These are phyloP conservation scores for Hygrophila difformis DNA, from an alignment of 257 asterid species.

Conservation along the genomic window DNA sequence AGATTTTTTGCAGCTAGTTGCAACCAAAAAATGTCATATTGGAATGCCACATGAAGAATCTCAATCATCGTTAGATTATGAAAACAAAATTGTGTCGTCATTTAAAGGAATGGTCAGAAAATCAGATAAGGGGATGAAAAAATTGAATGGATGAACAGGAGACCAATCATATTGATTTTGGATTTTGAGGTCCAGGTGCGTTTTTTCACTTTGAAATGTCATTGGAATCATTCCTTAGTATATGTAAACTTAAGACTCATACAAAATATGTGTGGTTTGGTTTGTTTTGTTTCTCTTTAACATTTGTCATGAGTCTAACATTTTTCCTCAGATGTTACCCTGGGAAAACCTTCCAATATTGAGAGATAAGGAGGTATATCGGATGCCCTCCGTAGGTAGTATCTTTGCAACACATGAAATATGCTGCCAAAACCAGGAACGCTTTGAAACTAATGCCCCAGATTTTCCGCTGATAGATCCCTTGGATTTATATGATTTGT, in stretches of 20 bases:
- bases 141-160: slow-evolving; percentile 26
- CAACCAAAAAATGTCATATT: slow-evolving; percentile 58
- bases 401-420: slow-evolving; percentile 54
- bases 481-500: slow-evolving; percentile 67
- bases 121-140: slow-evolving; percentile 25
- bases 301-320: slow-evolving; percentile 4
- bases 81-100: slow-evolving; percentile 26
- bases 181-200: slow-evolving; percentile 87
- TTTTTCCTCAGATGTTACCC: slow-evolving; percentile 77
- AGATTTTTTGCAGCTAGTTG: slow-evolving; percentile 43
- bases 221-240: too few species aligned
- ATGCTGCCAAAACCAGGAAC: slow-evolving; percentile 33
- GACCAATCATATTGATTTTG: slow-evolving; percentile 75
- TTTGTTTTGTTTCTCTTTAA: too few species aligned
- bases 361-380: slow-evolving; percentile 79
- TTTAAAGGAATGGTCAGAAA: slow-evolving; percentile 31
- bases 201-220: too few species aligned
- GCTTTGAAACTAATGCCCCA: slow-evolving; percentile 16
- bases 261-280: too few species aligned
- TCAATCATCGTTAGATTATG: slow-evolving; percentile 26
- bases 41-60: slow-evolving; percentile 35
- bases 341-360: slow-evolving; percentile 91
- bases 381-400: slow-evolving; percentile 89
- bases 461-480: slow-evolving; percentile 77
- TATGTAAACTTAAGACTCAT: too few species aligned